Evolutionary conservation across 2,329 filamentous ascomycete genomes (phyloP).

Genomic region (Podosphaera fusca): DNA sequence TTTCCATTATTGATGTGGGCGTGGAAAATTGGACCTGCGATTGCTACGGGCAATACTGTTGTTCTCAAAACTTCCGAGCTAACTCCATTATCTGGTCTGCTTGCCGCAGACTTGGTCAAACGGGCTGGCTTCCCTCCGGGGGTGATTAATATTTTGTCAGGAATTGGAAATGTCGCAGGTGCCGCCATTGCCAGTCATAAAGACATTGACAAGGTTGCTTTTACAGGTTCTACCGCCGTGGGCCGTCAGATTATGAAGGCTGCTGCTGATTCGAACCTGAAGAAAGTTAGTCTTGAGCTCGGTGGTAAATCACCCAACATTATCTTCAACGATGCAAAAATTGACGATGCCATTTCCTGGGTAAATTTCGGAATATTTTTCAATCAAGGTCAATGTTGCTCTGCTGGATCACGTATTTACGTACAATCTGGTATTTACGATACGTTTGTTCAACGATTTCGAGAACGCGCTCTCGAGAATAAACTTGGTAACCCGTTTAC

Average conservation of each 20-base stretch:
- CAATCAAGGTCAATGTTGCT: constrained; percentile 23
- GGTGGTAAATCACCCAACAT: constrained; percentile 41
- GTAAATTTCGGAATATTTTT: constrained; percentile 27
- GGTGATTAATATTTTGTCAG: constrained; percentile 40
- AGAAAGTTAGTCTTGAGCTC: constrained; percentile 40
- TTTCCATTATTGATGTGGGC: constrained; percentile 41
- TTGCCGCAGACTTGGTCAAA: constrained; percentile 30
- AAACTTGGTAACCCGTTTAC: constrained; percentile 45
- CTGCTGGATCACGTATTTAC: constrained; percentile 43
- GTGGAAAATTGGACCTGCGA: constrained; percentile 44
- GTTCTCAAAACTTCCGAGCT: constrained; percentile 39
- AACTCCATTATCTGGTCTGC: constrained; percentile 33
- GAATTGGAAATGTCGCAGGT: constrained; percentile 44
- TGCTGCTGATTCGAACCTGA: constrained; percentile 36
- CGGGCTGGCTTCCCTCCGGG: constrained; percentile 42
- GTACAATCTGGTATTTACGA: constrained; percentile 49
- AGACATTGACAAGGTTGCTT: constrained; percentile 43
- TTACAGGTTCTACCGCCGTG: constrained; percentile 39
- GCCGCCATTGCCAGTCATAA: constrained; percentile 39
- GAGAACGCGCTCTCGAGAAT: constrained; percentile 37
- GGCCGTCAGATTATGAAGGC: constrained; percentile 41
- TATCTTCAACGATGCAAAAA: constrained; percentile 36
- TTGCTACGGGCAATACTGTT: constrained; percentile 35
- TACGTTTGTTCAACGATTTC: constrained; percentile 43
- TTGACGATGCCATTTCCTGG: constrained; percentile 39